Base-by-base conservation (phyloP, 139 green algal genomes). In the Chlamydomonas schloesseri region DNA sequence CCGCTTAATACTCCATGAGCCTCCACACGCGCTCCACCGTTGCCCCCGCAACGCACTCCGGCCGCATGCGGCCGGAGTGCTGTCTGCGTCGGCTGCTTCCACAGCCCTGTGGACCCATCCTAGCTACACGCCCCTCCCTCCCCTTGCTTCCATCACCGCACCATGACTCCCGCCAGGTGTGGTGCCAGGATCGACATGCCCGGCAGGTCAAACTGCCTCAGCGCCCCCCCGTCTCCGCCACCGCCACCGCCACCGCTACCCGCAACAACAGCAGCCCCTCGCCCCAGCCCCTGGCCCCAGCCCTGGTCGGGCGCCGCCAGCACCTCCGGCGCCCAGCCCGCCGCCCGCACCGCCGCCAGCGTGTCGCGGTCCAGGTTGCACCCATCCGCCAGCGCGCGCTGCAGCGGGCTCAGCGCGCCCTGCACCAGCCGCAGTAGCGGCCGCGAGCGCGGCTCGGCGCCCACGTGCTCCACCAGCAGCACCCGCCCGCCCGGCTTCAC, bases 401-500 rank as follows among this genome's bases (percentile, higher is more conserved):
- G 94, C 81, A 97, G 73, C 46, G 94, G 93, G 34, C 92, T 86
- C 11, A 97, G 71, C 15, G 92, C 37, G 18, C 73, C 65, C 88
- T 97, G 94, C 23, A 73, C 73, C 34, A 94, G 23, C 69, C 78
- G 87, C 67, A 94, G 81, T 53, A 71, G 23, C 46, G 71, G 71
- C 71, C 71, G 60, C 5, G n/a, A 36, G 42, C 42, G 6, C 33
- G 69, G 37, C 24, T 75, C 34, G 1, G 83, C 90, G 17, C 79
- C n/a, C n/a, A 95, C 91, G 81, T 97, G 94, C 86, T 97, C 95
- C 31, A 96, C 88, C 24, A 96, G 94, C 65, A 96, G 82, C 28
- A 96, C 67, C 11, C 68, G 36, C 26, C 94, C 95, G 11, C 91
- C 89, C 20, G 94, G 93, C 65, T 89, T 88, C 46, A 97, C 85